These are phyloP conservation scores for Fusarium humuli DNA, from an alignment of 2,329 filamentous ascomycete genomes.

Conservation along the genomic window DNA sequence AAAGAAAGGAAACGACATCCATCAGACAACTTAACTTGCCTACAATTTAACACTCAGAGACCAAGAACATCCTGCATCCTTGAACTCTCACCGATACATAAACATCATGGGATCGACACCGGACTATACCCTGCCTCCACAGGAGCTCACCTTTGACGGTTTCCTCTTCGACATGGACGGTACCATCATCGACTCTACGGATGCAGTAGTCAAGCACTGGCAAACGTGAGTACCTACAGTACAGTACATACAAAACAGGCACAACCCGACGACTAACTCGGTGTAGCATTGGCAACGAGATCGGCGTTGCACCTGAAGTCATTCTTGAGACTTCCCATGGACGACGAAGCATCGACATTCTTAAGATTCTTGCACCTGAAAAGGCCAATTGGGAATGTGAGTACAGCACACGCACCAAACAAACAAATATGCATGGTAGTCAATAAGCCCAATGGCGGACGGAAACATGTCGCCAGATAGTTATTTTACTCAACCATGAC, in stretches of 20 bases:
- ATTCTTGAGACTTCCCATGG: conserved; percentile 95
- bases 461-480: not conserved
- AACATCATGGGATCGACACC: conserved; percentile 51
- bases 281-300: conserved; percentile 78
- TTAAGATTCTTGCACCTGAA: conserved; percentile 81
- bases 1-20: not conserved
- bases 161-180: conserved; percentile 83
- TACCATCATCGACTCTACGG: conserved; percentile 84
- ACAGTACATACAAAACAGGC: not conserved
- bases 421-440: not conserved
- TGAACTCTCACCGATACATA: not conserved
- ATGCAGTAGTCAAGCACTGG: conserved; percentile 84
- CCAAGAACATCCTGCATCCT: not conserved
- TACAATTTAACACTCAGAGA: too few relatives aligned
- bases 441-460: not conserved
- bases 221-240: conserved; percentile 63
- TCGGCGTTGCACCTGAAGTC: conserved; percentile 83
- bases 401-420: conserved; percentile 51
- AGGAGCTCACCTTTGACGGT: conserved; percentile 63
- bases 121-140: conserved; percentile 58
- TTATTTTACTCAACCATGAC: conserved; percentile 10
- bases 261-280: conserved; percentile 1
- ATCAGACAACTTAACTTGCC: too few relatives aligned
- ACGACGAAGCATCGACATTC: conserved; percentile 85
- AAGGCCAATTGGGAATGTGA: conserved; percentile 94